These are phyloP conservation scores for Pyrus bretschneideri DNA, from an alignment of 306 rosid species.

Conservation along the genomic window DNA sequence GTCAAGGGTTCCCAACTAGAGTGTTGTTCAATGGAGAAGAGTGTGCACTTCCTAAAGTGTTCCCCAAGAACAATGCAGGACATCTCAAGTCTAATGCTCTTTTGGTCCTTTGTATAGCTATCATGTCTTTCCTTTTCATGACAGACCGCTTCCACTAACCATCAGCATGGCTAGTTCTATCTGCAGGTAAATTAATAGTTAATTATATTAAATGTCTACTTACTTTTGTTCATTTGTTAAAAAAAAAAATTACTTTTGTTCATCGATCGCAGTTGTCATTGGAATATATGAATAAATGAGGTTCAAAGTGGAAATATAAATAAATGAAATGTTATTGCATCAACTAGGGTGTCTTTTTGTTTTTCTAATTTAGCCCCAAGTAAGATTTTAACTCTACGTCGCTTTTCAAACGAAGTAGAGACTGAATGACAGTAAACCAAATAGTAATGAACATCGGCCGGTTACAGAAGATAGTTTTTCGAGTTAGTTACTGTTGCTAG, in stretches of 20 bases:
- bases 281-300: constrained; percentile 3
- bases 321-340: not conserved
- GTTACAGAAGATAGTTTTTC: not conserved
- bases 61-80: constrained; percentile 32
- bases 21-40: constrained; percentile 77
- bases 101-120: constrained; percentile 21
- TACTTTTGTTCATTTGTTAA: no score
- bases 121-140: constrained; percentile 33
- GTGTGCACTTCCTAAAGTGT: constrained; percentile 51
- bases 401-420: not conserved
- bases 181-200: not conserved
- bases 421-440: not conserved
- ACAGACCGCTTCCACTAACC: constrained; percentile 24
- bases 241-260: not conserved
- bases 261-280: not conserved
- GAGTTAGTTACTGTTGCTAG: not conserved
- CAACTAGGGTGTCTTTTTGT: not conserved
- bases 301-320: constrained; percentile 1
- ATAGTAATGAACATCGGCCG: not conserved
- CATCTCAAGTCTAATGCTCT: constrained; percentile 8
- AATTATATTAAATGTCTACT: not conserved
- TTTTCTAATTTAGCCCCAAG: no score
- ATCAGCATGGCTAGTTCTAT: not conserved
- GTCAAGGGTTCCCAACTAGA: constrained; percentile 69
- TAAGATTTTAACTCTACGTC: not conserved